Percentiles rank a stretch among this genome's conserved stretches.
These are phyloP conservation scores for Verticillium alfalfae DNA, from an alignment of 2,329 filamentous ascomycete species.

Conservation along the genomic window DNA sequence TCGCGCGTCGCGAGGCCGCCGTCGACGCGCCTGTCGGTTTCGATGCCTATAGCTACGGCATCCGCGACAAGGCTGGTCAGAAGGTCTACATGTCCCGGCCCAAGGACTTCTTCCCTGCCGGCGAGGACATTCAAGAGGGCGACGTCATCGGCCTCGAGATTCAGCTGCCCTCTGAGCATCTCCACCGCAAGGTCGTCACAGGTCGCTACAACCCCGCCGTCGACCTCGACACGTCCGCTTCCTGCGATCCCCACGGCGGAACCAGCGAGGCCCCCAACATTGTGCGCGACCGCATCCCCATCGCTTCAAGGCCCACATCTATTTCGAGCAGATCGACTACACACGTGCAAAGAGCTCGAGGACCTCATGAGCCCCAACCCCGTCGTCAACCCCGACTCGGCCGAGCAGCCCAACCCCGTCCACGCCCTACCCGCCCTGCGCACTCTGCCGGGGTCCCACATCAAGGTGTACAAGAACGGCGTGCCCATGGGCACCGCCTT, in stretches of 20 bases:
- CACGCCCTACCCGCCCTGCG: slow-evolving; percentile 71
- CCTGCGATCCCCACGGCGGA: neutral
- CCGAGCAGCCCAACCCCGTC: slow-evolving; percentile 62
- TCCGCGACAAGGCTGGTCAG: slow-evolving; percentile 85
- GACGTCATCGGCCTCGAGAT: slow-evolving; percentile 95
- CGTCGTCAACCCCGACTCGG: slow-evolving; percentile 30
- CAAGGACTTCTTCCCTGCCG: slow-evolving; percentile 78
- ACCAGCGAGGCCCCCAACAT: slow-evolving; percentile 62
- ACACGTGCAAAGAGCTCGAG: slow-evolving; percentile 81
- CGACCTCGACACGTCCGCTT: slow-evolving; percentile 36
- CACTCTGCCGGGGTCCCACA: slow-evolving; percentile 78
- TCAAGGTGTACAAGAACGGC: slow-evolving; percentile 92
- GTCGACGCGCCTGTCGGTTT: slow-evolving; percentile 81
- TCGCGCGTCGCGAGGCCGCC: slow-evolving; percentile 73
- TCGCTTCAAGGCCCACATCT: slow-evolving; percentile 91
- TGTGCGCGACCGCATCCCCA: slow-evolving; percentile 90
- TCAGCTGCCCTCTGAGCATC: slow-evolving; percentile 73
- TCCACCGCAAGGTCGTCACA: slow-evolving; percentile 84
- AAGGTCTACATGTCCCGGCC: slow-evolving; percentile 90
- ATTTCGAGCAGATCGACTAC: slow-evolving; percentile 93
- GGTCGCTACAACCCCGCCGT: slow-evolving; percentile 84
- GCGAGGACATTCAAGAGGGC: slow-evolving; percentile 76
- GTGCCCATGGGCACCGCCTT: slow-evolving; percentile 81
- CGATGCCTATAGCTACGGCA: slow-evolving; percentile 88
- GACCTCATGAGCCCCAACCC: slow-evolving; percentile 66